Base-by-base conservation (phyloP, 2,329 filamentous ascomycete genomes). In the Albifimbria verrucaria region DNA sequence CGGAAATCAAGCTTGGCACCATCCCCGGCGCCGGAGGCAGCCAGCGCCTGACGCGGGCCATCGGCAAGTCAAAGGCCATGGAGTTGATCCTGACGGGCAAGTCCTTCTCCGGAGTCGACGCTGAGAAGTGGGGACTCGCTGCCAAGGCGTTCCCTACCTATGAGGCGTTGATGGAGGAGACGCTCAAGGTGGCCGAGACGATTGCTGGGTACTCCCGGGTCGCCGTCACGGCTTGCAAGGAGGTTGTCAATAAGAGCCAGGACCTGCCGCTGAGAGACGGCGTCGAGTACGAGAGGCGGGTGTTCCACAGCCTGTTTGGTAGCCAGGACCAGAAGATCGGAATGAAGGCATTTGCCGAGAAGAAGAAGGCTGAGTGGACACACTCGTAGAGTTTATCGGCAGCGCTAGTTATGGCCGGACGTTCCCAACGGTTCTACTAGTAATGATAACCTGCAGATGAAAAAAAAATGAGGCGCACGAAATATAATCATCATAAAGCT, bases 171-270 rank as follows among this genome's bases (percentile, higher is more conserved):
- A 86, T 97, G 68, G 86, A 91, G 64, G 90, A 85, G 52, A 86
- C 92, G 3, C 70, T 96, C 55, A 84, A 87, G 68, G 93, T 91
- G 18, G 94, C 94, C 2, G 90, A 89, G 78, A 92, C 85, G 50
- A 97, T 99, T 74, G 92, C 94, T 0, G 77, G 88, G 1, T 91
- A 94, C 72, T 92, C 89, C 50, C 85, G 81, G 67, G 87, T 99
- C n/a, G 89, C 93, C 2, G 85, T 96, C 54, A 86, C 91, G 75
- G 94, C 89, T 11, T 88, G 84, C 53, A 99, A 99, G 80, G 94
- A 99, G 79, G 93, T 94, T n/a, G 93, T 99, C 52, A 96, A 97
- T 71, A 97, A 97, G 86, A 96, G 92, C 72, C 92, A 97, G 78
- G 94, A 99, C 64, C 74, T 96, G 61, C 80, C 87, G 3, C 76